Conservation (phyloP, 345 rosid genomes). For the Dipteronia dyeriana region DNA sequence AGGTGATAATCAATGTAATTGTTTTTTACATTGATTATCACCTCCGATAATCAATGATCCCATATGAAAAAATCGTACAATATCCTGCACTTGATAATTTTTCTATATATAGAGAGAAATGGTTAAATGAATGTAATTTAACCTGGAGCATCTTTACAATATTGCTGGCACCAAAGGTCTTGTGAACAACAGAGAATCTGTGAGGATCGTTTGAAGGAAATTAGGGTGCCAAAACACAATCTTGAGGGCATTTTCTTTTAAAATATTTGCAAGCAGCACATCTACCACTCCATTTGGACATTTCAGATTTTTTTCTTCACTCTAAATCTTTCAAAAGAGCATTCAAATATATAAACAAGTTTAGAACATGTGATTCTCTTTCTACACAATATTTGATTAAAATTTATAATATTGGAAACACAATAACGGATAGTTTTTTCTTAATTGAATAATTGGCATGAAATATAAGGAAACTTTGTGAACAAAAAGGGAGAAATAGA, state of each 20-base stretch:
- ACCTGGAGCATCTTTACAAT: conserved; percentile 35
- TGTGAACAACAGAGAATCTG: conserved; percentile 29
- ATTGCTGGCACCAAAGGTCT: conserved; percentile 36
- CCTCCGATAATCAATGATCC: no score
- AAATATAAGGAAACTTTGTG: neutral
- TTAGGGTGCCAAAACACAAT: conserved; percentile 35
- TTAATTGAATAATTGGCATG: neutral
- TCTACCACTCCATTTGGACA: conserved; percentile 23
- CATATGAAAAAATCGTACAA: no score
- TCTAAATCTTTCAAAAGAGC: neutral
- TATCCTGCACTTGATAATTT: no score
- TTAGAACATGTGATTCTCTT: neutral
- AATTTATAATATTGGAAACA: neutral
- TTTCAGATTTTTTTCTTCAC: conserved; percentile 5
- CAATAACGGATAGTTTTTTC: conserved; percentile 11
- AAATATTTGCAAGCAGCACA: conserved; percentile 37
- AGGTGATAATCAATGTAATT: no score
- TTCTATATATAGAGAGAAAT: neutral
- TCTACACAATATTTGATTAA: neutral
- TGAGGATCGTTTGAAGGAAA: conserved; percentile 30
- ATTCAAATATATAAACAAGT: neutral
- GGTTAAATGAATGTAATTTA: neutral
- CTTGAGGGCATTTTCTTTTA: conserved; percentile 31
- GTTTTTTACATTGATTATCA: no score
- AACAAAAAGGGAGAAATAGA: neutral